Base-by-base conservation (phyloP, 805 yeast genomes). In the Saccharomycopsis babjevae region DNA sequence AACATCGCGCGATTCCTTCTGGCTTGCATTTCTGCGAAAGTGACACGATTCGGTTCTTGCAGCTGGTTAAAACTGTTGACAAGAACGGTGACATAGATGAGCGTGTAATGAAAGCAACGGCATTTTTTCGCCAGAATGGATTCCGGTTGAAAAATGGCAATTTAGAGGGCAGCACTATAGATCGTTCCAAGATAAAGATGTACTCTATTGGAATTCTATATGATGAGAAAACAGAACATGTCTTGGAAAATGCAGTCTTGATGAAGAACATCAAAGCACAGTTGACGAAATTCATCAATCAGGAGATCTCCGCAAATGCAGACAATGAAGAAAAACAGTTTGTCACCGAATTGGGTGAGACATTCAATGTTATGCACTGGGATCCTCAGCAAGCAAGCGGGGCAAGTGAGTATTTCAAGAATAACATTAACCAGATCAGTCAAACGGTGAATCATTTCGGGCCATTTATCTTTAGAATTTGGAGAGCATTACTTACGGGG, bases 41-140 rank as follows among this genome's bases (percentile, higher is more conserved):
- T 56, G 65, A 62, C 32, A 56, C 54, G 1, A 34, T 62, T 22
- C 58, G 65, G 3, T 62, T 60, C 39, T 46, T 46, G 8, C 52
- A 46, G n/a, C 52, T 46, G 52, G 32, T 46, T 7, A 46, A 46
- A 25, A 46, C 52, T 22, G n/a, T 46, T 22, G 28, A 13, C n/a
- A 11, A 32, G 11, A 60, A 16, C 11, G 30, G 16, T 32, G 16
- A 30, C 8, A n/a, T 15, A 2, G 40, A 13, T 13, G 36, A 39
- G 5, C 16, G 32, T 8, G 34, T 22, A 15, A 34, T 28, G 32
- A 16, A 58, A 25, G 64, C 60, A 10, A 38, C 46, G 15, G 52
- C 64, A 5, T 54, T 63, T 22, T 63, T 39, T 57, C 30, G 62
- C 7, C 65, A 63, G 30, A 63, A 63, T 46, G 65, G 65, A 5